A percentile compares a stretch with the other conserved stretches of the same genome.
phyloP scores from a whole-genome alignment of 2,329 filamentous ascomycete species.

The Nemania serpens region DNA sequence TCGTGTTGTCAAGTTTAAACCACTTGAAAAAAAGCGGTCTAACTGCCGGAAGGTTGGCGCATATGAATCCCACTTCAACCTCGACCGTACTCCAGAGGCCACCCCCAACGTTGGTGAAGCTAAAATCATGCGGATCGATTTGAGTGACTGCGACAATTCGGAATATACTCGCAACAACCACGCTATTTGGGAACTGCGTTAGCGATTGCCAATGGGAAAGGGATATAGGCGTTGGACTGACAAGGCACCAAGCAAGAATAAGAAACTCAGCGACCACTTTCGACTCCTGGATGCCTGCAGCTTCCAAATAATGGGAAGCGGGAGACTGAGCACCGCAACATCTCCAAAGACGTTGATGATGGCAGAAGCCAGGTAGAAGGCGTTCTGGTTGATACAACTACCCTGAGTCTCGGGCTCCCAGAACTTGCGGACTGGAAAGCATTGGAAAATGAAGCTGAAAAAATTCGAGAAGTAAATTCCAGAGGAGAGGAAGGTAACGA shows the following conservation, averaged over 20 bases:
- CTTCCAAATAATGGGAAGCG: constrained; percentile 40
- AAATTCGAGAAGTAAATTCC: constrained; percentile 36
- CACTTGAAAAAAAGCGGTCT: constrained; percentile 35
- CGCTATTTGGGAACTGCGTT: constrained; percentile 26
- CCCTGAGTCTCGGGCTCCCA: constrained; percentile 27
- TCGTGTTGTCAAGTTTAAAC: constrained; percentile 29
- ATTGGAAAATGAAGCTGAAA: constrained; percentile 36
- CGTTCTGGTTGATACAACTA: constrained; percentile 33
- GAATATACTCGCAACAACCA: constrained; percentile 38
- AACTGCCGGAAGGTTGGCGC: constrained; percentile 37
- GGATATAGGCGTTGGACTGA: constrained; percentile 25
- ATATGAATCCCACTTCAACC: constrained; percentile 39
- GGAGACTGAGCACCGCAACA: constrained; percentile 39
- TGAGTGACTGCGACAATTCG: constrained; percentile 37
- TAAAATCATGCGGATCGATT: constrained; percentile 36
- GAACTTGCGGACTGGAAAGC: constrained; percentile 33
- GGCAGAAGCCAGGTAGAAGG: constrained; percentile 36
- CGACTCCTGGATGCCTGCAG: constrained; percentile 38
- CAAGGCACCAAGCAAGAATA: constrained; percentile 42
- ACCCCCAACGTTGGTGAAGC: constrained; percentile 35
- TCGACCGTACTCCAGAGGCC: constrained; percentile 40
- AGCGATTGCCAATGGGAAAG: constrained; percentile 13
- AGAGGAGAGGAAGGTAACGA: constrained; percentile 32
- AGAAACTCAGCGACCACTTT: constrained; percentile 40
- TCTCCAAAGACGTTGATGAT: constrained; percentile 40